Evolutionary conservation across 2,329 filamentous ascomycete genomes (phyloP), one percentile per base, ranked within the genome.

Genomic region (Phyllosticta citrichinensis): DNA sequence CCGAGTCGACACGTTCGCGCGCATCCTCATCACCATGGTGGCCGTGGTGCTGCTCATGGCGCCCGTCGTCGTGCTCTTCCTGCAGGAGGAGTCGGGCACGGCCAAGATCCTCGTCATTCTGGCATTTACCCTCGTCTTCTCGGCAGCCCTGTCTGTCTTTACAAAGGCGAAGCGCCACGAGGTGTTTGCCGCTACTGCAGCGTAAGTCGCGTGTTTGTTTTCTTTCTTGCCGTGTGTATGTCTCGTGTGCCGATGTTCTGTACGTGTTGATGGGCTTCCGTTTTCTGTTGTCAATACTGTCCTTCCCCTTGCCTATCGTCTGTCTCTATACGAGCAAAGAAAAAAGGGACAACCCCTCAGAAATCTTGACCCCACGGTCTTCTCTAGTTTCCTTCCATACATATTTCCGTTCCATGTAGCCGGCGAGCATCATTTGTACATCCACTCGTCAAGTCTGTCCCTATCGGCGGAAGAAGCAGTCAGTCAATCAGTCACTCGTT

Each of bases 121-220:
- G 22, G 24, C 64, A 2, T 65, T 65, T 19, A 64, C 65, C 1
- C 52, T 67, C n/a, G 47, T 63, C 52, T 68, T 69, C 55, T 63
- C 64, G 12, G 54, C 62, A 8, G 64, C 64, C 4, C 51, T 69
- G n/a, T 60, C 63, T 11, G 25, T 67, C 6, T 62, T 64, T 3
- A 67, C 66, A 1, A 64, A 60, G 55, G 65, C 66, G 12, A 66
- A 63, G 58, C 62, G 63, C 11, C 62, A 63, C 8, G 67, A 68
- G 51, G 62, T 68, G 6, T 68, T 68, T 57, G 63, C 65, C 50
- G 65, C 67, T 19, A 68, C 65, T 51, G 67, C 67, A 58, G 64
- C 67, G 67, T 68, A 60, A 63, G 65, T 65, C n/a, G 14, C 54
- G 19, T 22, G 14, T 27, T 30, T 40, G 52, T n/a, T 14, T n/a